These are phyloP conservation scores for Melampsora larici-populina DNA, from an alignment of 1,284 basidiomycete genomes.

Conservation along the genomic window DNA sequence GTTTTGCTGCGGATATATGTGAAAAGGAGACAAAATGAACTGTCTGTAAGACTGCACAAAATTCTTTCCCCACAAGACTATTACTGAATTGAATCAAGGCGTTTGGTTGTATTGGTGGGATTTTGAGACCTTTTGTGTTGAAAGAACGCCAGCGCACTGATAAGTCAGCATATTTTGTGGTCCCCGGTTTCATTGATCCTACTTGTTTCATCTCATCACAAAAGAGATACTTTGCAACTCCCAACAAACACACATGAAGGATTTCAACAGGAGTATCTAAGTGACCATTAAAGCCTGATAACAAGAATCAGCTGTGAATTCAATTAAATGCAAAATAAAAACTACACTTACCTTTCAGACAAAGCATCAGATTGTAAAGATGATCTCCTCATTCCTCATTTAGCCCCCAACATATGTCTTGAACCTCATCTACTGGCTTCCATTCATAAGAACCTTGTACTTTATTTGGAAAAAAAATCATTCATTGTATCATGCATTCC, in stretches of 20 bases:
- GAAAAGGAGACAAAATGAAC: constrained; percentile 55
- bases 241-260: no score
- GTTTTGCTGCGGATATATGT: constrained; percentile 46
- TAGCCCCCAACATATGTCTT: not conserved
- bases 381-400: not conserved
- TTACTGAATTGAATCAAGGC: constrained; percentile 52
- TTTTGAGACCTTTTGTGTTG: constrained; percentile 50
- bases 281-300: constrained; percentile 50
- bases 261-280: no score
- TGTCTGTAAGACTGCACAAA: constrained; percentile 54
- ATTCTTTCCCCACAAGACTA: constrained; percentile 55
- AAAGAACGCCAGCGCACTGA: constrained; percentile 49
- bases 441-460: not conserved
- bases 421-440: not conserved
- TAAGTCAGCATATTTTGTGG: constrained; percentile 46
- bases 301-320: not conserved
- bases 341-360: not conserved
- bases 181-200: constrained; percentile 44
- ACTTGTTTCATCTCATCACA: constrained; percentile 50
- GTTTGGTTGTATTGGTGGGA: constrained; percentile 47
- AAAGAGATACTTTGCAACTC: constrained; percentile 57
- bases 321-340: not conserved
- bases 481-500: not conserved
- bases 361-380: not conserved
- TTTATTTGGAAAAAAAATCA: no score